Evolutionary conservation across 352 stramenopile genomes (phyloP), one percentile per base, ranked within the genome.

Genomic region (Blastocystis sp.): DNA sequence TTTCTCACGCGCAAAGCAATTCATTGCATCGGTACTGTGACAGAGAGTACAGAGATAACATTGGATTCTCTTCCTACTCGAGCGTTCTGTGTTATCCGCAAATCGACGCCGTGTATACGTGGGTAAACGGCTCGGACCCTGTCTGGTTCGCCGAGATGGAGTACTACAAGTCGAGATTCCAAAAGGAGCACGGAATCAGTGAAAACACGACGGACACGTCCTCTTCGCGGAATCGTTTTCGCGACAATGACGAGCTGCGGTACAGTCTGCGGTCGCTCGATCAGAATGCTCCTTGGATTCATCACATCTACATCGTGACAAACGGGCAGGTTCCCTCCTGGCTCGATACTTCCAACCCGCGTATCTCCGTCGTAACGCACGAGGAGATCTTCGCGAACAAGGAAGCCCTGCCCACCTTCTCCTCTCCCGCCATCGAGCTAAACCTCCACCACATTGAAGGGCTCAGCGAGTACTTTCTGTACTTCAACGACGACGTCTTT

Each of bases 401-500:
- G 74, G 11, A 66, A 9, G 45, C 21, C 69, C 80, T 98, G 64
- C 95, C 95, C 9, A 94, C 96, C 0, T 98, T 98, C 91, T 95
- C 92, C 59, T 98, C 95, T 5, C 95, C 94, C 1, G 93, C 95
- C 21, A 98, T 98, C 84, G 94, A 97, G 90, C 93, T 93, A 90
- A 95, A 94, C 78, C 88, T 98, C 9, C 95, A 97, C 90, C 94
- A 94, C 77, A 97, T 98, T 78, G 93, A 92, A 0, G 93, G 93
- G 2, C 90, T 98, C 9, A 95, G 92, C 79, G 91, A 95, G 38
- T 92, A 93, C 76, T 98, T 98, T 88, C 71, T 98, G 1, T 98
- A 98, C 89, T 97, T 98, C 88, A 98, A 98, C 89, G 95, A 98
- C 89, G 95, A 98, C 89, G 95, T 98, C 5, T 95, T 98, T 88